Evolutionary conservation across 2,329 filamentous ascomycete genomes (phyloP).

Genomic region (Passalora sequoiae): DNA sequence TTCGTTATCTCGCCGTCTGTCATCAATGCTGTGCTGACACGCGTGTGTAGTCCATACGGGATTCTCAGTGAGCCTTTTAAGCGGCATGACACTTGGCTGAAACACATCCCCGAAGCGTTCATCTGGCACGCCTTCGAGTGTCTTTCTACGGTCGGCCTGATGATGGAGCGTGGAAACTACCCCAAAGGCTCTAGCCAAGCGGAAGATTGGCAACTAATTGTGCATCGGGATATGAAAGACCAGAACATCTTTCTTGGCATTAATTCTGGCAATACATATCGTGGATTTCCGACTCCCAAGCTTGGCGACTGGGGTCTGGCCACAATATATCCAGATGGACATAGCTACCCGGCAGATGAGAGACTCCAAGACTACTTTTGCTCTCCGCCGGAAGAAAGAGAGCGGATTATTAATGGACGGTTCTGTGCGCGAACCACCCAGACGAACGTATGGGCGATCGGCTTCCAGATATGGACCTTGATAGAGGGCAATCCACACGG

Average conservation of each 20-base stretch:
- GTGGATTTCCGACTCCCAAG: neutral
- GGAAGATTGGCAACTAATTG: conserved; percentile 10
- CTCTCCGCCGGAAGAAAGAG: neutral
- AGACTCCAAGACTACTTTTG: neutral
- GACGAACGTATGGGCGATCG: conserved; percentile 1
- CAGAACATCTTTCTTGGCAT: conserved; percentile 7
- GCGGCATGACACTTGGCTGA: neutral
- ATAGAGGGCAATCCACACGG: neutral
- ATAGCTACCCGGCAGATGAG: neutral
- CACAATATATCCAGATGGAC: neutral
- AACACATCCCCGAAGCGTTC: conserved; percentile 4
- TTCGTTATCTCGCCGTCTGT: too few species aligned
- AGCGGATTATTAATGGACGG: too few species aligned
- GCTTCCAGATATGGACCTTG: neutral
- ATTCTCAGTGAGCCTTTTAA: neutral
- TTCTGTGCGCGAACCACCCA: neutral
- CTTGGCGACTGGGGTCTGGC: conserved; percentile 3
- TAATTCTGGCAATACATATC: neutral
- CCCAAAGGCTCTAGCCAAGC: neutral
- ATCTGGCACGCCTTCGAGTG: conserved; percentile 15
- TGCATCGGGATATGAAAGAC: conserved; percentile 16
- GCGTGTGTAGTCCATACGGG: neutral
- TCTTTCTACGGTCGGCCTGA: conserved; percentile 12
- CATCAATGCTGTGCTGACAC: too few species aligned
- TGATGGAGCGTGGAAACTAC: conserved; percentile 14